Conservation (phyloP, 2,329 filamentous ascomycete species). For the Penicillium sp. region DNA sequence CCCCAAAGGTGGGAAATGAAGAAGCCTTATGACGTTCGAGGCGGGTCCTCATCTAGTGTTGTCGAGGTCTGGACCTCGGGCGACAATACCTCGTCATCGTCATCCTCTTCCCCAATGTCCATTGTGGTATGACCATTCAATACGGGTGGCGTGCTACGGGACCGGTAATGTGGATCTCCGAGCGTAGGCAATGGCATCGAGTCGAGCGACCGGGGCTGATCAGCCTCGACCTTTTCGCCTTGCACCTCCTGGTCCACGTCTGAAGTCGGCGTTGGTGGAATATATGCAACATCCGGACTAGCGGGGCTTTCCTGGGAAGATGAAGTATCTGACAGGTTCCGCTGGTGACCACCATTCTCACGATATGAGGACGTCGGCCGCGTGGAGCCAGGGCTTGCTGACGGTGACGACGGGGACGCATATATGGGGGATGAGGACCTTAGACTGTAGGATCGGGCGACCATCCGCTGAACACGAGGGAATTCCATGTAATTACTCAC, state of each 20-base stretch:
- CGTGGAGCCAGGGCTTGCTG: constrained; percentile 43
- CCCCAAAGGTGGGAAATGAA: not conserved
- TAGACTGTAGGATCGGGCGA: constrained; percentile 50
- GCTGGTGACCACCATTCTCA: constrained; percentile 29
- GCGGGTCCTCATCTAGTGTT: not conserved
- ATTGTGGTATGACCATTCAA: constrained; percentile 22
- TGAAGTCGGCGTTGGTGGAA: constrained; percentile 46
- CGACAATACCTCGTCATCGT: constrained; percentile 5
- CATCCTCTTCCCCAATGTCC: constrained; percentile 12
- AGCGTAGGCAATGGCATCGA: constrained; percentile 27
- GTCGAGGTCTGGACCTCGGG: constrained; percentile 7
- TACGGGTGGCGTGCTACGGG: constrained; percentile 39
- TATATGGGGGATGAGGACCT: constrained; percentile 42
- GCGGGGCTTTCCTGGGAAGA: constrained; percentile 32
- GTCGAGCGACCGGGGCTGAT: constrained; percentile 19
- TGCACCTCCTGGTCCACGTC: constrained; percentile 26
- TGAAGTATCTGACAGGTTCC: constrained; percentile 42
- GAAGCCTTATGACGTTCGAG: not conserved
- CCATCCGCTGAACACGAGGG: constrained; percentile 52
- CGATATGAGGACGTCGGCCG: constrained; percentile 37
- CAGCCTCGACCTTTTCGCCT: constrained; percentile 22
- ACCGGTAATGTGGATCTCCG: constrained; percentile 29
- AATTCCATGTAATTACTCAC: constrained; percentile 50
- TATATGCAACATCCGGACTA: constrained; percentile 41
- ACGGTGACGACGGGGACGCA: constrained; percentile 41